Base-by-base conservation (phyloP, 768 basidiomycete species). In the Cubamyces lactineus region DNA sequence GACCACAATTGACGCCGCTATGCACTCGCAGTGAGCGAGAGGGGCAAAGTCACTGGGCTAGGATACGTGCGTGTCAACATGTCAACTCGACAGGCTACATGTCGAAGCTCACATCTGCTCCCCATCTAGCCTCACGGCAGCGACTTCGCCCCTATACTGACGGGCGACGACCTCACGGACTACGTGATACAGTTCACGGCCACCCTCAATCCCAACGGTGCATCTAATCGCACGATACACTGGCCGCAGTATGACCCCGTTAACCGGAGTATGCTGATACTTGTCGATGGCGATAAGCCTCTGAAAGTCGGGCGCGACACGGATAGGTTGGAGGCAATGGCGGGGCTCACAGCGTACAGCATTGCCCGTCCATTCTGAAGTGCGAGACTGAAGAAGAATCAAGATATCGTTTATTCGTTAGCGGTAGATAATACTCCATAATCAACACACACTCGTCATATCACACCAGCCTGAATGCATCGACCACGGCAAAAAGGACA, bases 231-330 rank as follows among this genome's bases (percentile, higher is more conserved):
- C 38, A 76, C 74, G 24, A 53, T 77, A 21, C 66, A 68, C 17
- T 84, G 82, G 83, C 82, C 83, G 0, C 72, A 73, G 53, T 84
- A 82, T 49, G 74, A 72, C 7, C 63, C 71, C 0, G 60, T 46
- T 0, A 66, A 72, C 15, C 76, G 78, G 13, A 71, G 73, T 46
- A 68, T 81, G 55, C 67, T 80, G 53, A 80, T 77, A 0, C 78
- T 83, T 63, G 63, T 73, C 23, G 79, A 78, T 53, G 75, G 73
- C 4, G 55, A 72, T 5, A 59, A 73, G 23, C 65, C 73, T 2
- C 73, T 76, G 53, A 66, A 57, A 0, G 72, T 82, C 47, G 77
- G 75, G 2, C 67, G 73, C 51, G 81, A 84, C 65, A 82, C 76
- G 11, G 81, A 72, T 67, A 73, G 82, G 47, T 60, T 62, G 12